Base-by-base conservation (phyloP, 2,329 filamentous ascomycete genomes). In the Thelonectria discophora region DNA sequence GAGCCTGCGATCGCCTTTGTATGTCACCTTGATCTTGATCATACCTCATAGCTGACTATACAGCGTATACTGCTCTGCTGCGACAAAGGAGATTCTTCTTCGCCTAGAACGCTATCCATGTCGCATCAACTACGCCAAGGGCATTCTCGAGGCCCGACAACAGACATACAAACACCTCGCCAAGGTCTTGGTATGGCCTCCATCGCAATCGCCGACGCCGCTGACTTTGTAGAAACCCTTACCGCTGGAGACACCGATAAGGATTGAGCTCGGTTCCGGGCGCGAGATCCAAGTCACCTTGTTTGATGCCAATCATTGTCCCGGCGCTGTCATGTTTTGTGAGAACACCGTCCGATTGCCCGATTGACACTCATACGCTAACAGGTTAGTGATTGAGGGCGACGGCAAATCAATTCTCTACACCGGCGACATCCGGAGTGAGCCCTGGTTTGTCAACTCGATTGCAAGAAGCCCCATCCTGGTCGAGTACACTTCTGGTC, bases 301-400 rank as follows among this genome's bases (percentile, higher is more conserved):
- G 0, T 86, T 97, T 53, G 90, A 97, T 78, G 93, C 94, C 1
- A 97, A 98, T 69, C 94, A 97, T 73, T 98, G 94, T 70, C 85
- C 90, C 0, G 94, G 94, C 0, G 89, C 93, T 17, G 92, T 95
- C 17, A 97, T 97, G 93, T 97, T 97, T 72, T 80, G 85, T 87
- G 73, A 66, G 84, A 75, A 2, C 21, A 1, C 5, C 2, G 17
- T 5, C 4, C 1, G 6, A 4, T 10, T 17, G 2, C 5, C 4
- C 1, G 6, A 4, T 10, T 17, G 2, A 1, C 13, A 30, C 5
- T 13, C 7, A 5, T 2, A 24, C 7, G 13, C 51, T 63, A 18
- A 66, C 3, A 15, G 18, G 2, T 42, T 34, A 86, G 83, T 97
- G 17, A 90, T 97, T 27, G 92, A 97, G 77, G 88, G 87, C 2